A percentile compares a stretch with the other conserved stretches of the same genome.
These are phyloP conservation scores for Cenchrus americanus DNA, from an alignment of 176 grass and related monocot species.

Conservation along the genomic window DNA sequence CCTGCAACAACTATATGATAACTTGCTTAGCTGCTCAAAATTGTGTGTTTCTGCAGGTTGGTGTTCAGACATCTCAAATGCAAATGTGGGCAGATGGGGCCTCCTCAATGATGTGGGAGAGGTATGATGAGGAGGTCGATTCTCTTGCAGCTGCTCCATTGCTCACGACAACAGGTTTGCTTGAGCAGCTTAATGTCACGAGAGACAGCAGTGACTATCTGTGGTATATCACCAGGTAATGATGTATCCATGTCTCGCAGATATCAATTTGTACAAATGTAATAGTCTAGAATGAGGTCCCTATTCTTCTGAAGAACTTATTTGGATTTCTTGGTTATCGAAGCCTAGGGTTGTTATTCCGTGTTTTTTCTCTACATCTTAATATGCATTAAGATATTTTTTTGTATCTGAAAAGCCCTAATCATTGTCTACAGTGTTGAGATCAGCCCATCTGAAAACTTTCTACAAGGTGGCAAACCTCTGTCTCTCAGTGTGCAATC, in stretches of 20 bases:
- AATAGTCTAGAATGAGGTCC: not conserved
- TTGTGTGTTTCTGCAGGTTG: slow-evolving; percentile 57
- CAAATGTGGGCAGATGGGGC: slow-evolving; percentile 79
- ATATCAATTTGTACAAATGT: slow-evolving; percentile 4
- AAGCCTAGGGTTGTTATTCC: not conserved
- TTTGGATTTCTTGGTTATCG: slow-evolving; percentile 25
- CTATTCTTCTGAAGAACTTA: not conserved
- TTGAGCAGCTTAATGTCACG: slow-evolving; percentile 96
- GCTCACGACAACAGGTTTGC: slow-evolving; percentile 70
- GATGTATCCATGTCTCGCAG: not conserved
- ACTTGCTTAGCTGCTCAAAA: slow-evolving; percentile 35
- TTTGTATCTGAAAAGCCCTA: slow-evolving; percentile 34
- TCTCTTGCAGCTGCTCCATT: slow-evolving; percentile 74
- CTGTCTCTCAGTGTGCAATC: slow-evolving; percentile 79
- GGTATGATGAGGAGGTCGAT: slow-evolving; percentile 90
- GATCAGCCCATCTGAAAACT: slow-evolving; percentile 75
- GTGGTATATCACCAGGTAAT: slow-evolving; percentile 96
- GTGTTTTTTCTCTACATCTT: not conserved
- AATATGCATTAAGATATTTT: not conserved
- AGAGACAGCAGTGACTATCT: slow-evolving; percentile 92
- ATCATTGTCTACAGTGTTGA: slow-evolving; percentile 66
- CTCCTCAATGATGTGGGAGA: slow-evolving; percentile 87
- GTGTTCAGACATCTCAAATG: slow-evolving; percentile 98
- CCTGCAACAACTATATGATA: not conserved
- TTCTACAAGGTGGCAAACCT: slow-evolving; percentile 69